phyloP scores from a whole-genome alignment of 73 alveolate species.

The Strombidium stylifer region DNA sequence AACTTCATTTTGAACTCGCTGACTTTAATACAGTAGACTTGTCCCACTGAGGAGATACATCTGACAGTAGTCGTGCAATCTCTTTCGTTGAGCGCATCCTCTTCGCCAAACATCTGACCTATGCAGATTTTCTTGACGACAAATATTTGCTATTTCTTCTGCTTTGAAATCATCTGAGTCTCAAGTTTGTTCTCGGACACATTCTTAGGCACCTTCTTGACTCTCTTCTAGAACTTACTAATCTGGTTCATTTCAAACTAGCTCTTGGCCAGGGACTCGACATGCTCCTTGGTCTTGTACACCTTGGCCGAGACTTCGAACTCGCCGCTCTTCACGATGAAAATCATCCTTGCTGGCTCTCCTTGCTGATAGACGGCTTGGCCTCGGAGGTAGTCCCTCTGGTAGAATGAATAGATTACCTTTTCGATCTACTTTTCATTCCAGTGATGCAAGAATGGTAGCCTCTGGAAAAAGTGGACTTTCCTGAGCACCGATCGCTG shows the following conservation, averaged over 20 bases:
- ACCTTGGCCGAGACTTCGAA: slow-evolving; percentile 44
- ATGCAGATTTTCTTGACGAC: too few relatives aligned
- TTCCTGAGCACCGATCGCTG: slow-evolving; percentile 15
- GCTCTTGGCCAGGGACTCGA: neutral
- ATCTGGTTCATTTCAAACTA: too few relatives aligned
- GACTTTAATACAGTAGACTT: slow-evolving; percentile 12
- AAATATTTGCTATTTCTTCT: too few relatives aligned
- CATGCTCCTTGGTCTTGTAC: neutral
- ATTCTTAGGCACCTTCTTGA: too few relatives aligned
- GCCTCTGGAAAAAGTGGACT: slow-evolving; percentile 43
- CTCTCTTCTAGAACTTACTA: too few relatives aligned
- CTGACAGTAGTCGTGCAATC: slow-evolving; percentile 18
- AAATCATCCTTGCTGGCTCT: slow-evolving; percentile 4
- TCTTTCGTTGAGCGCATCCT: slow-evolving; percentile 14
- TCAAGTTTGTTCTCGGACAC: too few relatives aligned
- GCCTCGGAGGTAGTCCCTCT: slow-evolving; percentile 17
- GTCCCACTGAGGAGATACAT: slow-evolving; percentile 28
- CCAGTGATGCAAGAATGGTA: slow-evolving; percentile 50
- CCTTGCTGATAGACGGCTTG: slow-evolving; percentile 43
- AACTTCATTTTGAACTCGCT: slow-evolving; percentile 21
- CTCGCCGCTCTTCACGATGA: slow-evolving; percentile 46
- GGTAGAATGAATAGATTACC: slow-evolving; percentile 39
- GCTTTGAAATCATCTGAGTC: too few relatives aligned
- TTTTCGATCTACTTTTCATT: slow-evolving; percentile 36
- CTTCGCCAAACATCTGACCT: slow-evolving; percentile 41